Percentiles rank a stretch among this genome's conserved stretches.
These are phyloP conservation scores for Sphagnum magellanicum DNA, from an alignment of 228 moss, liverwort and hornwort species.

Conservation along the genomic window DNA sequence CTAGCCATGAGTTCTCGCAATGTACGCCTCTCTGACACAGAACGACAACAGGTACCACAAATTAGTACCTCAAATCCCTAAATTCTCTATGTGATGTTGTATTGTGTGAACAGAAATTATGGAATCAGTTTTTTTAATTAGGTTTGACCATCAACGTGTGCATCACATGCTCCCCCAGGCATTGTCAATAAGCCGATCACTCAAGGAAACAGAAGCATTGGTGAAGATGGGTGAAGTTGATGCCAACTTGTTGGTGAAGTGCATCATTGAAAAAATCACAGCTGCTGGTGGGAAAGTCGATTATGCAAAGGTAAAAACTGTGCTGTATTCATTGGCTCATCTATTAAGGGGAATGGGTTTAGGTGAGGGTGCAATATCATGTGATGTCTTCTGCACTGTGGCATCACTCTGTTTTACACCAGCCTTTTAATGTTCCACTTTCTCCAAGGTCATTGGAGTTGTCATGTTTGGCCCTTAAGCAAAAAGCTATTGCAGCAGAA, in stretches of 20 bases:
- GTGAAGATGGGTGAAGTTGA: slow-evolving; percentile 54
- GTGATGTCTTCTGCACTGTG: no score
- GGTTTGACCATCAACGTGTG: not conserved
- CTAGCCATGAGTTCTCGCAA: slow-evolving; percentile 99
- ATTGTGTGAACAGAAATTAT: no score
- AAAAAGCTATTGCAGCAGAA: not conserved
- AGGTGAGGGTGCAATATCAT: no score
- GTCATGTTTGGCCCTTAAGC: not conserved
- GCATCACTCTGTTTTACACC: no score
- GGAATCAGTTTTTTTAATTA: no score
- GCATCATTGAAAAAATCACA: slow-evolving; percentile 44
- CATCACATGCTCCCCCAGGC: slow-evolving; percentile 28
- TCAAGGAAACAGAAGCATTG: slow-evolving; percentile 48
- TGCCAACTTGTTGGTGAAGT: slow-evolving; percentile 25
- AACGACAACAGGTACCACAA: slow-evolving; percentile 54
- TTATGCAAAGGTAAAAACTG: slow-evolving; percentile 63
- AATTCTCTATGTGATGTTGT: no score
- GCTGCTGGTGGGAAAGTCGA: slow-evolving; percentile 73
- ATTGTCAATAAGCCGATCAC: slow-evolving; percentile 65
- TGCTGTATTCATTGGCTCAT: no score
- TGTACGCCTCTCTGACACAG: slow-evolving; percentile 53
- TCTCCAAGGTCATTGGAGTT: not conserved
- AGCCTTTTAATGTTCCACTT: not conserved
- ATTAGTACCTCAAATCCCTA: no score
- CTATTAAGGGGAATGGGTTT: no score